Evolutionary conservation across 176 grass and related monocot species (phyloP), one percentile per base, ranked within the genome.

Genomic region (Olyra latifolia): DNA sequence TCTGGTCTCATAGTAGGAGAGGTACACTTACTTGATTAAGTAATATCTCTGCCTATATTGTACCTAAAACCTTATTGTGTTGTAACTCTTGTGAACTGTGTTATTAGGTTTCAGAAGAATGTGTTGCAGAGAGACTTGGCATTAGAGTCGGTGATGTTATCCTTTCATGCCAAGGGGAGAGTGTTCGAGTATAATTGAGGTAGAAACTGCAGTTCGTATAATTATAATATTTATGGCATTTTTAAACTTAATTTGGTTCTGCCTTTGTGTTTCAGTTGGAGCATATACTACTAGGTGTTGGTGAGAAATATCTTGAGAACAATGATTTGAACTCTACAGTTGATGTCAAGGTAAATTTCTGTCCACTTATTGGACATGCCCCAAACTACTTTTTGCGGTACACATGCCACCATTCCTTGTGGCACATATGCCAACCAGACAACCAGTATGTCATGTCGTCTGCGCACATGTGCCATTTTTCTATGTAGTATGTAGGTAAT

Each of bases 1-100:
- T 65, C 75, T 38, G 59, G 60, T 64, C 27, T 78, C 28, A 35
- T 65, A 13, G 28, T 78, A 65, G 29, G 17, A 78, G 60, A 78
- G 59, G 75, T 65, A 77, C 44, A 38, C 24, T 5, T 62, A 32
- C 28, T 46, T 77, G 25, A 20, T 77, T 30, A 47, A 77, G 25
- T 45, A 3, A 5, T 77, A 47, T 63, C 30, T 49, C 2, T n/a
- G 23, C 38, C 17, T 45, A 76, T 11, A 28, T 58, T 2, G 16
- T 3, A 15, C 32, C 32, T 35, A 3, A 35, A 35, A 35, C 32
- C 5, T 35, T 35, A 35, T 75, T 5, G 16, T 3, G 24, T 17
- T 29, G 10, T 17, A 58, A 76, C 24, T 61, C 40, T 38, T 50
- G 10, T 22, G 29, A 78, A 49, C 3, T 78, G 3, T 8, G 3